phyloP scores from a whole-genome alignment of 2,329 filamentous ascomycete species.

The Bipolaris victoriae region DNA sequence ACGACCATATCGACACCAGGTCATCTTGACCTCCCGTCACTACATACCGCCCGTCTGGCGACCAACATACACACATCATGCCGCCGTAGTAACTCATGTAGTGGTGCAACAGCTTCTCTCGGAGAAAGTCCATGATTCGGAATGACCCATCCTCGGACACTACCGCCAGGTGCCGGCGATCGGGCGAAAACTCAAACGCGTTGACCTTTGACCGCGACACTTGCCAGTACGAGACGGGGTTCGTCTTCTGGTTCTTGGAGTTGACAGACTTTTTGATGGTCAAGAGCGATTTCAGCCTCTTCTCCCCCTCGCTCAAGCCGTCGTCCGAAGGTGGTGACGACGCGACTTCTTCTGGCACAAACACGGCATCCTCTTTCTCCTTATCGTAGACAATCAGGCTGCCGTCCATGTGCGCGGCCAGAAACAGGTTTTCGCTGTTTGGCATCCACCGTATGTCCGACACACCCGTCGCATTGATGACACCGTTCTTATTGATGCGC shows the following conservation, averaged over 20 bases:
- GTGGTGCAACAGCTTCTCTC: slow-evolving; percentile 87
- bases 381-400: slow-evolving; percentile 95
- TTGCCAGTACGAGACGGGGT: slow-evolving; percentile 92
- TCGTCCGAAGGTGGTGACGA: slow-evolving; percentile 25
- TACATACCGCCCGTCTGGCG: slow-evolving; percentile 94
- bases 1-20: slow-evolving; percentile 92
- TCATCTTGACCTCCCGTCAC: slow-evolving; percentile 96
- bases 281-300: slow-evolving; percentile 54
- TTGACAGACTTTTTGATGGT: slow-evolving; percentile 89
- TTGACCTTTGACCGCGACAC: slow-evolving; percentile 90
- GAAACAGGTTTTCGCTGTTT: slow-evolving; percentile 88
- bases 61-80: slow-evolving; percentile 94
- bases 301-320: slow-evolving; percentile 41
- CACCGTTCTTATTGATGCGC: slow-evolving; percentile 93
- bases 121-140: slow-evolving; percentile 87
- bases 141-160: slow-evolving; percentile 91
- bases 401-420: slow-evolving; percentile 91
- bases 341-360: slow-evolving; percentile 68
- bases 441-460: slow-evolving; percentile 92
- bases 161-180: slow-evolving; percentile 83
- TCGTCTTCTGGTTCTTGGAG: slow-evolving; percentile 90
- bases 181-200: slow-evolving; percentile 89
- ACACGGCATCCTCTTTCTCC: slow-evolving; percentile 87
- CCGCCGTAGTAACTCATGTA: slow-evolving; percentile 94
- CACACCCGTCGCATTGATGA: slow-evolving; percentile 85